Evolutionary conservation across 2,329 filamentous ascomycete species (phyloP).

Genomic region (Fusarium temperatum): DNA sequence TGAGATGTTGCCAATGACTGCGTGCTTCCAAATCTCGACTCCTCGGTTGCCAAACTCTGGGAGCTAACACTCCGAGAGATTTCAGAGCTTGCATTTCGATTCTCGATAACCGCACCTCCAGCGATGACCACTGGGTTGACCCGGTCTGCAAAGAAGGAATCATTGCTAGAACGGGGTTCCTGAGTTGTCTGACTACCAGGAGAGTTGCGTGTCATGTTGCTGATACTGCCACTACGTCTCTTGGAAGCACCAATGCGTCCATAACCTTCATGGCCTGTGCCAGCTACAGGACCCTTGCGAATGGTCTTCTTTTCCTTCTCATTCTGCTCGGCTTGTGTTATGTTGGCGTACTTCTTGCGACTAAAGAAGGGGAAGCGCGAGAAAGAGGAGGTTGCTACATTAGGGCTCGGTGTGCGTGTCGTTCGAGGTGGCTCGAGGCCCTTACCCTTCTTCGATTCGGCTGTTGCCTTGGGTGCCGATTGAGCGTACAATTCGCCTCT

Average conservation of each 20-base stretch:
- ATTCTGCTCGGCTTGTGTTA: constrained; percentile 60
- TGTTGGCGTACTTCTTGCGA: constrained; percentile 70
- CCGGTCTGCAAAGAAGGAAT: constrained; percentile 68
- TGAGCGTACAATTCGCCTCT: constrained; percentile 30
- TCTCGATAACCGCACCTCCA: constrained; percentile 69
- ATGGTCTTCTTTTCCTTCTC: constrained; percentile 50
- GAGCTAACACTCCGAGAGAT: constrained; percentile 60
- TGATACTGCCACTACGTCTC: constrained; percentile 70
- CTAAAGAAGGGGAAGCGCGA: constrained; percentile 82
- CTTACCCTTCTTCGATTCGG: constrained; percentile 34
- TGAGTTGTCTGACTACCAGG: constrained; percentile 58
- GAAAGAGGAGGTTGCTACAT: constrained; percentile 63
- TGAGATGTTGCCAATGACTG: constrained; percentile 52
- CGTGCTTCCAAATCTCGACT: constrained; percentile 51
- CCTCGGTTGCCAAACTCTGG: constrained; percentile 54
- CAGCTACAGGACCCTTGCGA: constrained; percentile 84
- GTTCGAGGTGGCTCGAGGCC: constrained; percentile 29
- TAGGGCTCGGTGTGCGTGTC: constrained; percentile 63
- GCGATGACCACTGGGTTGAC: constrained; percentile 74
- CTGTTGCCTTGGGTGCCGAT: constrained; percentile 3
- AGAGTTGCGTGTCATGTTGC: constrained; percentile 57
- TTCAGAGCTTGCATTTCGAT: constrained; percentile 63
- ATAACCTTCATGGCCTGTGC: constrained; percentile 94
- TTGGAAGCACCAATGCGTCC: constrained; percentile 70
- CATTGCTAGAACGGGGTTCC: constrained; percentile 60